Evolutionary conservation across 176 grass and related monocot species (phyloP).

Genomic region (Poa pratensis): DNA sequence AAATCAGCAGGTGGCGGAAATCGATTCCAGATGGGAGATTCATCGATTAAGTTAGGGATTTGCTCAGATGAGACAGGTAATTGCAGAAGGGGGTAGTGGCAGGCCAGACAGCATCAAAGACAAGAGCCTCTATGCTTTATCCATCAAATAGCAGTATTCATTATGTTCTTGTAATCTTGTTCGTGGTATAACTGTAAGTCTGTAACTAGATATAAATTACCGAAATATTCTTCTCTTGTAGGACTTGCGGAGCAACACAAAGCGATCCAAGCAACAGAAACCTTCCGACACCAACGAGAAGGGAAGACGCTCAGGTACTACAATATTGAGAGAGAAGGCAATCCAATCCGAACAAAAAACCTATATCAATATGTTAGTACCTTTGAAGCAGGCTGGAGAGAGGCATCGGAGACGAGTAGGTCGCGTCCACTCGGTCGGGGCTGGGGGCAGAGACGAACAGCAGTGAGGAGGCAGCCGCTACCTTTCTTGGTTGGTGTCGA

Average conservation of each 20-base stretch:
- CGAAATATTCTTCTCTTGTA: not conserved
- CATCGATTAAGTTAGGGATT: not conserved
- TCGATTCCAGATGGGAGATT: not conserved
- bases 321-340: not conserved
- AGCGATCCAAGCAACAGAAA: not conserved
- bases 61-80: not conserved
- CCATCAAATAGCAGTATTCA: not conserved
- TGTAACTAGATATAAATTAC: not conserved
- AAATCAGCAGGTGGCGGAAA: not conserved
- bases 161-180: not conserved
- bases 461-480: not conserved
- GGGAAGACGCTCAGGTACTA: not conserved
- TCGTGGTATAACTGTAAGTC: not conserved
- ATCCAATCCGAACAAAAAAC: not conserved
- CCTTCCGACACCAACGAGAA: not conserved
- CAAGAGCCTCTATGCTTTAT: not conserved
- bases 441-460: not conserved
- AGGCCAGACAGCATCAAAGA: not conserved
- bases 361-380: not conserved
- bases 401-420: conserved; percentile 45
- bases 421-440: not conserved
- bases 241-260: not conserved
- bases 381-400: conserved; percentile 31
- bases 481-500: conserved; percentile 37
- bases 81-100: not conserved